Conservation (phyloP, 129 eudicot genomes). For the Glebionis coronaria region DNA sequence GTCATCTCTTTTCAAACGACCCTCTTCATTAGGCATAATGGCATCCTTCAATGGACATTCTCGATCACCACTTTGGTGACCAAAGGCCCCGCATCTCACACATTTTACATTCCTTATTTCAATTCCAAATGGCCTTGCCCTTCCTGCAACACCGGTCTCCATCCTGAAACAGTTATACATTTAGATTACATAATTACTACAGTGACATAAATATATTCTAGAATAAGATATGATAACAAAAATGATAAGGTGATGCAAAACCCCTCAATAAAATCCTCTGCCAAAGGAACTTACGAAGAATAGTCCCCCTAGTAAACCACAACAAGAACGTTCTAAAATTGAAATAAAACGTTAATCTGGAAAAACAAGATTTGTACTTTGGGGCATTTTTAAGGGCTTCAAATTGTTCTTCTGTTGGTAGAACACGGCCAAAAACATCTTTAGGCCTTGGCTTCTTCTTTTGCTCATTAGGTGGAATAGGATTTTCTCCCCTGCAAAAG, state of each 20-base stretch:
- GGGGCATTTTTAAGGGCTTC: constrained; percentile 97
- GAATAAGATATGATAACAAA: constrained; percentile 3
- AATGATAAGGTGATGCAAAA: background rate
- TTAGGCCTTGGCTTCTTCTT: constrained; percentile 74
- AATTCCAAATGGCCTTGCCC: constrained; percentile 89
- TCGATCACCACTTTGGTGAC: constrained; percentile 98
- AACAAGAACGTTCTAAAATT: background rate
- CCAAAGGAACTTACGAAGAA: background rate
- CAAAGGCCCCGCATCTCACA: constrained; percentile 86
- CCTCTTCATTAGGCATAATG: constrained; percentile 96
- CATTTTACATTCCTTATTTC: constrained; percentile 98
- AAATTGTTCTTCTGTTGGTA: constrained; percentile 94
- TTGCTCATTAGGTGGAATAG: constrained; percentile 44
- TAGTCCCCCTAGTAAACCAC: background rate
- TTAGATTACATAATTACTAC: constrained; percentile 15
- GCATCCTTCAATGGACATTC: constrained; percentile 95
- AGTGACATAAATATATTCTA: background rate
- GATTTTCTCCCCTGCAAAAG: constrained; percentile 46
- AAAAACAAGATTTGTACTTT: constrained; percentile 18
- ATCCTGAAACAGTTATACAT: constrained; percentile 45
- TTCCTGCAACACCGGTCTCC: constrained; percentile 81
- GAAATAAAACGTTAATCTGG: background rate
- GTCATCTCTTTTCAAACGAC: constrained; percentile 89
- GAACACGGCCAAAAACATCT: constrained; percentile 85
- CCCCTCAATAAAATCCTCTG: background rate